Base-by-base conservation (phyloP, 495 filamentous ascomycete species). In the Daldinia loculata region DNA sequence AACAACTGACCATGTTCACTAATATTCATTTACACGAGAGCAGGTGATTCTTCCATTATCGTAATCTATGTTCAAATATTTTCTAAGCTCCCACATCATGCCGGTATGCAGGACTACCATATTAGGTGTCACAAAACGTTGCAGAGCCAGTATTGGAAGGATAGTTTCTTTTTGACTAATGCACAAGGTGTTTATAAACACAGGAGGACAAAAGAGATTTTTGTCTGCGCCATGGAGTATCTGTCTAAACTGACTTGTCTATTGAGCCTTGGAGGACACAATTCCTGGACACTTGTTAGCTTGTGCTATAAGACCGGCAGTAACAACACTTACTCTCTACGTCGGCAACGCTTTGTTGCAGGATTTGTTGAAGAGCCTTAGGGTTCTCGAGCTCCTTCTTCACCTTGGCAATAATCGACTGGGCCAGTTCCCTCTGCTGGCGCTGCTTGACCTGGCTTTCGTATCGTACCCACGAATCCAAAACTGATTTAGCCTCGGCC, bases 401-500 rank as follows among this genome's bases (percentile, higher is more conserved):
- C 75, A 98, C 95, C 89, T 97, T 99, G 82, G 88, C 88, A 74
- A 99, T 98, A 81, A 99, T 84, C 78, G 82, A 86, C 78, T 97
- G 90, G 60, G 95, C 93, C 72, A 99, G 87, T 88, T 99, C 95
- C 80, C 86, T 90, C 88, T 99, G 95, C 85, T 98, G 93, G 78
- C 95, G 89, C 84, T 94, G 91, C 92, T 98, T 99, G 76, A 98
- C 94, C 85, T 98, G 95, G 65, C 91, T 86, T 86, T 99, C 95
- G 81, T 99, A 99, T 76, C 95, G 89, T 63, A 98, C 94, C 95
- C 96, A 98, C 57, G 94, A 97, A 80, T 99, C 95, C 61, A 99
- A 89, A 38, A 98, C 95, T 56, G 86, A 75, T 89, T 97, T 98
- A 70, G 95, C 96, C 87, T 99, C 96, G 61, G 87, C 81, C 29